Percentiles rank a stretch among this genome's conserved stretches.
These are phyloP conservation scores for Stentor coeruleus DNA, from an alignment of 73 alveolate species.

Conservation along the genomic window DNA sequence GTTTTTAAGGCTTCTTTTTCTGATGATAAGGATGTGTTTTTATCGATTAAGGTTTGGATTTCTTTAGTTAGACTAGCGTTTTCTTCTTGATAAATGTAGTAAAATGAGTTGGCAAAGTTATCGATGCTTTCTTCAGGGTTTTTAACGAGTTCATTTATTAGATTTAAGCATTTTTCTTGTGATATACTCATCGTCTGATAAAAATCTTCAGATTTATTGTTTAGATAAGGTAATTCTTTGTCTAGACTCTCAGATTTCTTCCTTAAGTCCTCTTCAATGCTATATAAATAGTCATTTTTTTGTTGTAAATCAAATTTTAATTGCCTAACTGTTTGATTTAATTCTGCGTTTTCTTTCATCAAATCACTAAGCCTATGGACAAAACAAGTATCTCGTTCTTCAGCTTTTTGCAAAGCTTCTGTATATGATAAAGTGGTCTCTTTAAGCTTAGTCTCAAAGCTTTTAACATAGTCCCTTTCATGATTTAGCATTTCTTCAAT, in stretches of 20 bases:
- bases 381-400: neutral
- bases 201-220: neutral
- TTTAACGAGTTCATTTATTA: no score
- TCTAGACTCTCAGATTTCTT: no score
- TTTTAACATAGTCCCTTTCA: neutral
- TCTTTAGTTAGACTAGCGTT: neutral
- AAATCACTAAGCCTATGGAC: neutral
- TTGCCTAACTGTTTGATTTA: neutral
- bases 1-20: no score
- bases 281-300: no score
- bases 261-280: neutral
- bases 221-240: neutral
- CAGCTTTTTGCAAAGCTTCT: neutral
- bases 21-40: neutral
- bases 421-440: neutral
- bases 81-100: neutral
- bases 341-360: neutral
- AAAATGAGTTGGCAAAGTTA: neutral
- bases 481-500: neutral
- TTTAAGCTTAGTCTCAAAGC: neutral
- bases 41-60: neutral
- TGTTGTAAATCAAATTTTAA: neutral
- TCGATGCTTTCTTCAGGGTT: neutral
- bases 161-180: neutral
- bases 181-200: neutral